phyloP scores from a whole-genome alignment of 2,329 filamentous ascomycete species.

The Coleophoma cylindrospora region DNA sequence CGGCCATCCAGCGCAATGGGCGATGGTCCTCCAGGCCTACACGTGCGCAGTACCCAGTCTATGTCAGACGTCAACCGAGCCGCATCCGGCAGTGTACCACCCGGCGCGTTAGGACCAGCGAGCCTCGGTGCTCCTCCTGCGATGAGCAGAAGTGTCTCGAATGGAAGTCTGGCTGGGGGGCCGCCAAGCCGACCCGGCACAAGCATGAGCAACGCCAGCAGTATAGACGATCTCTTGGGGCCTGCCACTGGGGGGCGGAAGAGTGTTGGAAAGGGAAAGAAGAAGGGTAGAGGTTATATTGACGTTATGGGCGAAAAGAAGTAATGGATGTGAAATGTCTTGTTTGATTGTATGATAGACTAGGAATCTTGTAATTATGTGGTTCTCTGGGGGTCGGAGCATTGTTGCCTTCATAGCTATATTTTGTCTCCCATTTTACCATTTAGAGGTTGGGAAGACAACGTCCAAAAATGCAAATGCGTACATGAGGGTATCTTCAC shows the following conservation, averaged over 20 bases:
- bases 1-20: neutral
- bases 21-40: conserved; percentile 7
- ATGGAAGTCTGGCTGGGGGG: conserved; percentile 13
- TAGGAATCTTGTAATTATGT: conserved; percentile 1
- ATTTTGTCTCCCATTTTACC: too few species aligned
- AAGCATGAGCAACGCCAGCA: conserved; percentile 85
- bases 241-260: conserved; percentile 63
- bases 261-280: conserved; percentile 58
- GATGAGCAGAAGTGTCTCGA: conserved; percentile 20
- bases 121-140: conserved; percentile 11
- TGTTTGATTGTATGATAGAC: conserved; percentile 1
- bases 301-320: conserved; percentile 71
- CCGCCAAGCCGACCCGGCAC: conserved; percentile 69
- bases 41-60: conserved; percentile 1
- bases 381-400: too few species aligned
- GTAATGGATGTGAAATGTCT: neutral
- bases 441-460: too few species aligned
- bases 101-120: conserved; percentile 2
- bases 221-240: conserved; percentile 87
- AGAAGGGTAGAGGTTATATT: conserved; percentile 85
- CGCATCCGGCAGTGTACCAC: conserved; percentile 10
- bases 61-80: conserved; percentile 24
- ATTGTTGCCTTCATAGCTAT: too few species aligned
- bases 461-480: too few species aligned
- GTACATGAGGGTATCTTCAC: too few species aligned